Conservation (phyloP, 139 green algal genomes). For the Limnomonas spitsbergensis region DNA sequence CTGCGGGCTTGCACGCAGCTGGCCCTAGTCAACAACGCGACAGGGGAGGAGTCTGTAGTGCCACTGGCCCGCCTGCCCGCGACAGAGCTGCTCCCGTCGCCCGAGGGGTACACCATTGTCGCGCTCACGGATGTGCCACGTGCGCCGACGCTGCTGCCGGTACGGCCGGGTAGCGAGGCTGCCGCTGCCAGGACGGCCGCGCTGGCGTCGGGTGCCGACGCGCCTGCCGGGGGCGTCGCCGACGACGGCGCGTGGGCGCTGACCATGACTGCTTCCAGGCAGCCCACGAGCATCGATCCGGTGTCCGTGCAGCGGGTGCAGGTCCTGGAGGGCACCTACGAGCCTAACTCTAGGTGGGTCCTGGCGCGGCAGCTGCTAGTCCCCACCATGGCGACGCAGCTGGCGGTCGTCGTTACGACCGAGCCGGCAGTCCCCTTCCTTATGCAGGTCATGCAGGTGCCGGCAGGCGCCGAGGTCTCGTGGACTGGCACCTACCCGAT, state of each 20-base stretch:
- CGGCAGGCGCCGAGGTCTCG: constrained; percentile 20
- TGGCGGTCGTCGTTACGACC: constrained; percentile 11
- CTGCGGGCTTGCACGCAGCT: constrained; percentile 26
- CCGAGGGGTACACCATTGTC: constrained; percentile 41
- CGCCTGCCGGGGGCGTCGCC: background rate
- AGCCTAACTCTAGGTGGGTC: constrained; percentile 35
- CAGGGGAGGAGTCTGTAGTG: background rate
- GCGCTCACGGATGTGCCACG: constrained; percentile 25
- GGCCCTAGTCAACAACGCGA: constrained; percentile 37
- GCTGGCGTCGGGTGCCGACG: background rate
- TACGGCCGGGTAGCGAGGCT: background rate
- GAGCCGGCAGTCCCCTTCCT: constrained; percentile 27
- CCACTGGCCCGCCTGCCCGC: constrained; percentile 5
- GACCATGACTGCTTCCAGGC: constrained; percentile 18
- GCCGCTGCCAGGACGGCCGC: background rate
- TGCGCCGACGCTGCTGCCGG: background rate
- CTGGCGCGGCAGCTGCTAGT: constrained; percentile 36
- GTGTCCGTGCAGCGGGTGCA: constrained; percentile 17
- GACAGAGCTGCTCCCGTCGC: constrained; percentile 10
- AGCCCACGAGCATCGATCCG: constrained; percentile 16
- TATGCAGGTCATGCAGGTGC: constrained; percentile 23
- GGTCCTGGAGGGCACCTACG: constrained; percentile 38
- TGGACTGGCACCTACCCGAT: constrained; percentile 31
- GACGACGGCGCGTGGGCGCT: constrained; percentile 34
- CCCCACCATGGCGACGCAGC: constrained; percentile 18